A percentile compares a stretch with the other conserved stretches of the same genome.
phyloP scores from a whole-genome alignment of 495 filamentous ascomycete genomes.

The Aspergillus campestris region DNA sequence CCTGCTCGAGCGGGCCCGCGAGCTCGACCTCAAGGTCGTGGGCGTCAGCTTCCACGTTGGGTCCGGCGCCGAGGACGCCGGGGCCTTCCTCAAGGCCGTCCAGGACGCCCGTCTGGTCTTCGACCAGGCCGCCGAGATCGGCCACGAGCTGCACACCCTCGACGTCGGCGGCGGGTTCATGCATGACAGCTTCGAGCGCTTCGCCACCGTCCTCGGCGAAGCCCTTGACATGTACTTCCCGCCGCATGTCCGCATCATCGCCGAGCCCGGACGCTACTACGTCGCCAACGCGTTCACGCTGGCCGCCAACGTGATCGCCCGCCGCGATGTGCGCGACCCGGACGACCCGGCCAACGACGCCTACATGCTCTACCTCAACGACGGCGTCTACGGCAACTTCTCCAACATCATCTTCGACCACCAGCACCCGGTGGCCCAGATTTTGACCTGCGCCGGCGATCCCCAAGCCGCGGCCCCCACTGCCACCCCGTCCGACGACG shows the following conservation, averaged over 20 bases:
- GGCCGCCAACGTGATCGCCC: conserved; percentile 91
- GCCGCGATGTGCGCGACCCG: conserved; percentile 68
- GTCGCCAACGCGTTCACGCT: conserved; percentile 88
- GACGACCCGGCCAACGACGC: conserved; percentile 46
- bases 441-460: conserved; percentile 55
- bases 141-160: conserved; percentile 74
- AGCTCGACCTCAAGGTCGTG: conserved; percentile 89
- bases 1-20: conserved; percentile 72
- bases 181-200: conserved; percentile 80
- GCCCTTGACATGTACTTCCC: conserved; percentile 87
- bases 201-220: conserved; percentile 70
- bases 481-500: conserved; percentile 19
- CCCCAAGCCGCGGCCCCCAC: conserved; percentile 42
- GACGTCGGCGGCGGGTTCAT: conserved; percentile 94
- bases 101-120: conserved; percentile 83
- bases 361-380: conserved; percentile 96
- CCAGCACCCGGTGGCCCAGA: conserved; percentile 77
- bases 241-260: conserved; percentile 77
- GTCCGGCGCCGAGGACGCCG: conserved; percentile 85
- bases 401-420: conserved; percentile 99
- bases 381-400: conserved; percentile 96
- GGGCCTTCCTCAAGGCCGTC: conserved; percentile 81
- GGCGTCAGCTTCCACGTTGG: conserved; percentile 98
- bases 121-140: conserved; percentile 70
- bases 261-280: conserved; percentile 93